Evolutionary conservation across 2,329 filamentous ascomycete genomes (phyloP).

Genomic region (Trichoderma pleuroti): DNA sequence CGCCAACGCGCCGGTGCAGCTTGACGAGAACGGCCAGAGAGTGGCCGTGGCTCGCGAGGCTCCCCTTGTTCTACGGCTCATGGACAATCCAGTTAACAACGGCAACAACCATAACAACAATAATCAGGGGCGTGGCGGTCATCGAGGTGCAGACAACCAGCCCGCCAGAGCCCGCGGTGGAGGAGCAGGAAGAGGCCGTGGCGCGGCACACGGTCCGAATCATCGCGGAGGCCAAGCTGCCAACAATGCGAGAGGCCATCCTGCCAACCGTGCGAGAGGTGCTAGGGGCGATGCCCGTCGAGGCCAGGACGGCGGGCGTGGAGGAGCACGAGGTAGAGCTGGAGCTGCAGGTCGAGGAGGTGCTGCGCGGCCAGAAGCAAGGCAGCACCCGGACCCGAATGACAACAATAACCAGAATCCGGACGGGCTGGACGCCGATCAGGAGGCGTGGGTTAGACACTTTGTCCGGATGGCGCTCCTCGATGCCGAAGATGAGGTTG

Average conservation of each 20-base stretch:
- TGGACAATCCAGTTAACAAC: constrained; percentile 33
- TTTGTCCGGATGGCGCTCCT: constrained; percentile 54
- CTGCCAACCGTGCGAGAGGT: constrained; percentile 11
- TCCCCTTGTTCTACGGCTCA: constrained; percentile 54
- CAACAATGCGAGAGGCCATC: constrained; percentile 9
- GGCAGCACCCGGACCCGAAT: not conserved
- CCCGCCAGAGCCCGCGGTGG: not conserved
- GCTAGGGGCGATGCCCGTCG: constrained; percentile 10
- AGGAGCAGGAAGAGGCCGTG: constrained; percentile 14
- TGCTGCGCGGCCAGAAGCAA: not conserved
- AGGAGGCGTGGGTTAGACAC: constrained; percentile 51
- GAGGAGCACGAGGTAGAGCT: constrained; percentile 15
- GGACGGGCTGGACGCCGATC: constrained; percentile 42
- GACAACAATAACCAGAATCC: not conserved
- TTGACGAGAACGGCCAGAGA: constrained; percentile 30
- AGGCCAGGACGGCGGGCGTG: constrained; percentile 12
- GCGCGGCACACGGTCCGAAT: not conserved
- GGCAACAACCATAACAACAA: not conserved
- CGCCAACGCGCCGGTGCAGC: constrained; percentile 26
- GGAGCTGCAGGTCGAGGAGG: constrained; percentile 21
- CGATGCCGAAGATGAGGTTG: constrained; percentile 49
- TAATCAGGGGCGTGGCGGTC: constrained; percentile 25
- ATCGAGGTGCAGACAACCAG: constrained; percentile 1
- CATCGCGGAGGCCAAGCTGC: not conserved
- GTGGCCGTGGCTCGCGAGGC: constrained; percentile 53